phyloP scores from a whole-genome alignment of 495 filamentous ascomycete genomes.

The Neurospora tetrasperma region DNA sequence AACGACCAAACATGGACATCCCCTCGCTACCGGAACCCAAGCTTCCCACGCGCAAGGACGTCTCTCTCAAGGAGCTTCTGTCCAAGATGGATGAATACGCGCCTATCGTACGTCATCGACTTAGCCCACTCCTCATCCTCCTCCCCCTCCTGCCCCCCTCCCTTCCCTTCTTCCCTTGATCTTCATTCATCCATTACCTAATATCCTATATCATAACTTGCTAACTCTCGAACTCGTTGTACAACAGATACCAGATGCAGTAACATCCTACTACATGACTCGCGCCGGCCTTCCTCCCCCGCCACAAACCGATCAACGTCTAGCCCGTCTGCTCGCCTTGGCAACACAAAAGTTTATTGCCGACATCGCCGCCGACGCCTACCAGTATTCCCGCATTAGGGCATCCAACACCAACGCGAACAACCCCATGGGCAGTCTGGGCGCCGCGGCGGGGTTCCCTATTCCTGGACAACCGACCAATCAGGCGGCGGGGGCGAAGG shows the following conservation, averaged over 20 bases:
- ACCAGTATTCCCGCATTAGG: constrained; percentile 92
- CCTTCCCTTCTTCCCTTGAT: not conserved
- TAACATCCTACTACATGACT: constrained; percentile 95
- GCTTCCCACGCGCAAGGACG: constrained; percentile 73
- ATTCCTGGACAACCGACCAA: constrained; percentile 47
- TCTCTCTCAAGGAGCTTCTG: constrained; percentile 80
- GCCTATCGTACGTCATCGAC: constrained; percentile 62
- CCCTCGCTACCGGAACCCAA: constrained; percentile 26
- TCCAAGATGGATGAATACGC: constrained; percentile 97
- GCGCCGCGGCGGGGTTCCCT: constrained; percentile 63
- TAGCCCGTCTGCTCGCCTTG: constrained; percentile 86
- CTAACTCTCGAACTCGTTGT: not conserved
- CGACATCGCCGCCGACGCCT: constrained; percentile 93
- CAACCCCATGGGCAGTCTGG: constrained; percentile 80
- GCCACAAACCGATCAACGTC: constrained; percentile 72
- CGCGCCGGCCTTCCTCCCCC: constrained; percentile 86
- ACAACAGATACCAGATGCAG: constrained; percentile 85
- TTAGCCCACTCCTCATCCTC: not conserved
- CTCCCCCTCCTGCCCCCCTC: not conserved
- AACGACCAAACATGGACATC: not conserved
- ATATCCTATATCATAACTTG: not conserved
- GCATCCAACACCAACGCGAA: constrained; percentile 77
- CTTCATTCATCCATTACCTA: not conserved
- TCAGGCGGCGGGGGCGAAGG: constrained; percentile 47
- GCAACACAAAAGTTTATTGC: constrained; percentile 97